These are phyloP conservation scores for Chlorella sp. DNA, from an alignment of 139 green algal species.

Conservation along the genomic window DNA sequence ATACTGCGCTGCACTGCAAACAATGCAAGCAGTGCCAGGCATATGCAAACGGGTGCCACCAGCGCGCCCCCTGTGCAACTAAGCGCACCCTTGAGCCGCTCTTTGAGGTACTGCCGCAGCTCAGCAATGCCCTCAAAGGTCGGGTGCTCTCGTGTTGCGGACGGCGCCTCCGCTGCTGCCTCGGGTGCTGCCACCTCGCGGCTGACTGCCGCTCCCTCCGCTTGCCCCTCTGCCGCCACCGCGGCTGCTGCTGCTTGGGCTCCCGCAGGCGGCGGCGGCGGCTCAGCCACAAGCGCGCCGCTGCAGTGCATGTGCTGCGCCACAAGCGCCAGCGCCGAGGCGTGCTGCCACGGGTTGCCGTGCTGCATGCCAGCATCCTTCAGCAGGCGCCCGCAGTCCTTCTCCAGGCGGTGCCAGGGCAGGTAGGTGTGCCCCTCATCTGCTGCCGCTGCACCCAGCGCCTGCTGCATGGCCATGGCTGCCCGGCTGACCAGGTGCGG, in stretches of 20 bases:
- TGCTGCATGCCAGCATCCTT: background rate
- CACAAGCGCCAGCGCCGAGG: slow-evolving; percentile 21
- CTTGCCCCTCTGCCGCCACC: background rate
- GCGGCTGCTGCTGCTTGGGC: background rate
- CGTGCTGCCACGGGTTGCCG: slow-evolving; percentile 30
- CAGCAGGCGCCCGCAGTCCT: slow-evolving; percentile 21
- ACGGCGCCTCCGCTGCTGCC: background rate
- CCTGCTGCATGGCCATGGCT: slow-evolving; percentile 37
- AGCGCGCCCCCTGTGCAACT: too few species aligned
- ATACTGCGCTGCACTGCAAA: background rate
- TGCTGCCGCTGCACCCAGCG: slow-evolving; percentile 29
- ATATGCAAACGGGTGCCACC: too few species aligned
- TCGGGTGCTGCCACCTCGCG: background rate
- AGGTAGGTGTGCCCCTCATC: slow-evolving; percentile 60
- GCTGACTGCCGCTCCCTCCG: background rate
- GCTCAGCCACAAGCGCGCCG: slow-evolving; percentile 32
- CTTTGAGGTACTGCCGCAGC: background rate
- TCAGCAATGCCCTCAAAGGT: background rate
- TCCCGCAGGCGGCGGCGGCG: background rate
- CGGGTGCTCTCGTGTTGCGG: background rate
- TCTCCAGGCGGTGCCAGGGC: slow-evolving; percentile 45
- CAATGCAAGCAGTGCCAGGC: too few species aligned
- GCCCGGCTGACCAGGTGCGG: slow-evolving; percentile 43
- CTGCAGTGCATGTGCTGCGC: slow-evolving; percentile 32
- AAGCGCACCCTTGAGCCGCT: background rate